These are phyloP conservation scores for Claviceps pusilla DNA, from an alignment of 2,329 filamentous ascomycete genomes.

Conservation along the genomic window DNA sequence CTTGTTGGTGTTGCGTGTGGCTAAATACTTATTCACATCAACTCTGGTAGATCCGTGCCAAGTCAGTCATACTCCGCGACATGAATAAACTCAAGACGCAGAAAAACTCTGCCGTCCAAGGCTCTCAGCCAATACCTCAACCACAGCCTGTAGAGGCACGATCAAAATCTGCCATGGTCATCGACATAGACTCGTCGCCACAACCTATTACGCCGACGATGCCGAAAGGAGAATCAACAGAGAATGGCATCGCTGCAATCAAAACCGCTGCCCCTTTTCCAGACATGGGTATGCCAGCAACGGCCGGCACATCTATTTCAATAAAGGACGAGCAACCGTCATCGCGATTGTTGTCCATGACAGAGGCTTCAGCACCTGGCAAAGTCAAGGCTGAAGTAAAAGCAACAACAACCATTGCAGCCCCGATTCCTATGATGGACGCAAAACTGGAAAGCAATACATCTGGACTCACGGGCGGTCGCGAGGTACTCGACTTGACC, in stretches of 20 bases:
- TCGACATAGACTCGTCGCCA: slow-evolving; percentile 23
- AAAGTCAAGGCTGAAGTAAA: slow-evolving; percentile 14
- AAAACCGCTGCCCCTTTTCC: slow-evolving; percentile 35
- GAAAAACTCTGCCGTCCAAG: slow-evolving; percentile 10
- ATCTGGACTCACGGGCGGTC: slow-evolving; percentile 9
- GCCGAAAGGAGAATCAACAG: slow-evolving; percentile 17
- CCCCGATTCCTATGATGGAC: slow-evolving; percentile 16
- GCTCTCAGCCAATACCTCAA: slow-evolving; percentile 2
- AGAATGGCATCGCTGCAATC: slow-evolving; percentile 19
- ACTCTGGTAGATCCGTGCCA: slow-evolving; percentile 26
- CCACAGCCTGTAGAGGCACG: slow-evolving; percentile 20
- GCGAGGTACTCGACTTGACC: slow-evolving; percentile 7
- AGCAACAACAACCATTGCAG: slow-evolving; percentile 11
- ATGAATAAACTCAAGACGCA: slow-evolving; percentile 25
- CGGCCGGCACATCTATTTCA: slow-evolving; percentile 6
- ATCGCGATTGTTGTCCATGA: neutral
- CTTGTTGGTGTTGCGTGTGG: neutral
- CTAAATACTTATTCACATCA: neutral
- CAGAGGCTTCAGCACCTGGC: neutral
- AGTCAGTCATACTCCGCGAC: slow-evolving; percentile 40
- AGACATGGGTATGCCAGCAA: slow-evolving; percentile 31
- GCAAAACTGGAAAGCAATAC: slow-evolving; percentile 11
- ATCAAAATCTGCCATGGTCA: slow-evolving; percentile 20
- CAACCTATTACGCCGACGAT: slow-evolving; percentile 9
- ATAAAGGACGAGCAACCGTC: slow-evolving; percentile 12